Percentiles rank a stretch among this genome's conserved stretches.
Conservation (phyloP, 1,284 basidiomycete genomes). For the Austroboletus niveus region DNA sequence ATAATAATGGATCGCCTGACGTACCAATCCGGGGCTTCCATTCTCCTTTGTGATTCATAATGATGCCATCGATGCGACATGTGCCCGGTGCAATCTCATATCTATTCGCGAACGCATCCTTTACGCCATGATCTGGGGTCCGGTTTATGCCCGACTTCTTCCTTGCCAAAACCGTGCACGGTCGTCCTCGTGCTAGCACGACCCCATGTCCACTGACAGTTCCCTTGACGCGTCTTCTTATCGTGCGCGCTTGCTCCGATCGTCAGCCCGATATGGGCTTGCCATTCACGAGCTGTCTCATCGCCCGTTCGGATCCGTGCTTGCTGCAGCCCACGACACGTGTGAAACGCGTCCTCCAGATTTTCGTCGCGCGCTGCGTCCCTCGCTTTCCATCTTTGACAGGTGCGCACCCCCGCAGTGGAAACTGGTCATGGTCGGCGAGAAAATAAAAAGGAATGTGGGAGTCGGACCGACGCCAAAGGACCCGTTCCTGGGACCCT, state of each 20-base stretch:
- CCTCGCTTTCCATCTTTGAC: constrained; percentile 1
- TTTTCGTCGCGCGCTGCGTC: neutral
- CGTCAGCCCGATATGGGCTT: constrained; percentile 10
- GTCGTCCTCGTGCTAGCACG: constrained; percentile 3
- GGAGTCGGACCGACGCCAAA: neutral
- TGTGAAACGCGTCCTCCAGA: neutral
- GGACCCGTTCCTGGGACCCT: constrained; percentile 8
- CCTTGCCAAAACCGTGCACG: constrained; percentile 3
- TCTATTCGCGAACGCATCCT: constrained; percentile 10
- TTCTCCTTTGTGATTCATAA: constrained; percentile 16
- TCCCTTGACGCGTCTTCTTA: constrained; percentile 16
- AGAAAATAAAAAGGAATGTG: too few relatives aligned
- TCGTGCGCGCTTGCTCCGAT: constrained; percentile 13
- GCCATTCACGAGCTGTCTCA: constrained; percentile 6
- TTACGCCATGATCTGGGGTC: constrained; percentile 19
- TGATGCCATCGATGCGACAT: constrained; percentile 10
- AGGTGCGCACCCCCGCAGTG: constrained; percentile 1
- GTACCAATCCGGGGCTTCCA: constrained; percentile 18
- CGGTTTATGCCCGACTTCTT: constrained; percentile 9
- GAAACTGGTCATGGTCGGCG: neutral
- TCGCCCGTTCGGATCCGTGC: constrained; percentile 18
- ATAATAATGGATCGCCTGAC: constrained; percentile 23
- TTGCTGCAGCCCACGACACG: neutral
- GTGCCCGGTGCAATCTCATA: constrained; percentile 9
- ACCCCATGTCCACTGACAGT: constrained; percentile 16